These are phyloP conservation scores for Groenewaldozyma sp. DNA, from an alignment of 1,139 yeast genomes.

Conservation along the genomic window DNA sequence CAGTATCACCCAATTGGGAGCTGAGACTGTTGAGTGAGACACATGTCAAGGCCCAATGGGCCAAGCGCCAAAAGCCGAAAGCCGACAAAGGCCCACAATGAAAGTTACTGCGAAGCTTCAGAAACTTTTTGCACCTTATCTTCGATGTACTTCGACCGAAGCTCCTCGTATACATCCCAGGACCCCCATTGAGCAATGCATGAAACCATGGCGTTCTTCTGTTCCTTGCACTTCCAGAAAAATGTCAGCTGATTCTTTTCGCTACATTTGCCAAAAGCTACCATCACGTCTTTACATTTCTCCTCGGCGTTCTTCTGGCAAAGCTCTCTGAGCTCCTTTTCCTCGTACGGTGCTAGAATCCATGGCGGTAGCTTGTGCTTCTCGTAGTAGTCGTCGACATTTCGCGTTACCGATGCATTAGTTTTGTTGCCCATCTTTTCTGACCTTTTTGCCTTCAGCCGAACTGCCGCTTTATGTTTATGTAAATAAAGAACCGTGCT, in stretches of 20 bases:
- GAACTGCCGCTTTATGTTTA: no score
- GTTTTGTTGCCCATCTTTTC: not conserved
- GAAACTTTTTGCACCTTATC: constrained; percentile 19
- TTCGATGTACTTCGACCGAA: constrained; percentile 42
- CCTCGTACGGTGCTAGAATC: constrained; percentile 82
- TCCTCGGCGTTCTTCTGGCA: constrained; percentile 70
- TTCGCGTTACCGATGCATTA: constrained; percentile 1
- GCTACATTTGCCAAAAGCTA: constrained; percentile 46
- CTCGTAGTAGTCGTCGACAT: constrained; percentile 3
- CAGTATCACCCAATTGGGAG: no score
- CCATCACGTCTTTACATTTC: constrained; percentile 49
- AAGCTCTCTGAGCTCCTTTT: constrained; percentile 65
- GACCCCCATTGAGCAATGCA: constrained; percentile 62
- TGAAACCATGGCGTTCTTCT: constrained; percentile 55
- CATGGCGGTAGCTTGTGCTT: constrained; percentile 47
- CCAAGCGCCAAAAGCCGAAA: no score
- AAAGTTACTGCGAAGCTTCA: no score
- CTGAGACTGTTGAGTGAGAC: no score
- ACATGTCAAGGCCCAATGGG: no score
- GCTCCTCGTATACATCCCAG: constrained; percentile 54
- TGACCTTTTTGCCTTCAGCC: no score
- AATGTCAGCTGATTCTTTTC: constrained; percentile 44
- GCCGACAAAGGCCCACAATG: no score
- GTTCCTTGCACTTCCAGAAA: constrained; percentile 47
- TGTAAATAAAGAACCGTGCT: no score